These are phyloP conservation scores for Hymenoscyphus fructigenus DNA, from an alignment of 2,329 filamentous ascomycete genomes.

Conservation along the genomic window DNA sequence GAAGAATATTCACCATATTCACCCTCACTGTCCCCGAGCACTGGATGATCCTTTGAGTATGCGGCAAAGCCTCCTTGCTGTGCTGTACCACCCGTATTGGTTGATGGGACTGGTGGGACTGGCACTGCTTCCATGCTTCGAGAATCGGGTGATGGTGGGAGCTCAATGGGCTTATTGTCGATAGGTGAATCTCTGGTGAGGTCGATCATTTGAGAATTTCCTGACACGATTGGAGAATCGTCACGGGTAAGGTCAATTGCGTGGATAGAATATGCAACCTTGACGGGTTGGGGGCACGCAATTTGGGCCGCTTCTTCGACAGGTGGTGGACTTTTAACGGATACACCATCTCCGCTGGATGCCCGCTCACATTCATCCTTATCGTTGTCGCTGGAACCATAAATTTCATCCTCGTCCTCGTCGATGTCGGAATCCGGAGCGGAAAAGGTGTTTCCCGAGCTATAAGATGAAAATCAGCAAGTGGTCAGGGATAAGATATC, in stretches of 20 bases:
- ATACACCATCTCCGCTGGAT: constrained; percentile 31
- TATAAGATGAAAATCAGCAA: constrained; percentile 9
- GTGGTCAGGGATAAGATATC: constrained; percentile 8
- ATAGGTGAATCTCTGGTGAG: constrained; percentile 18
- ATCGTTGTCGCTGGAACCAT: constrained; percentile 30
- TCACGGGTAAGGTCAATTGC: constrained; percentile 36
- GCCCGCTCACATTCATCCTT: constrained; percentile 19
- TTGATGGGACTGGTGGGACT: not conserved
- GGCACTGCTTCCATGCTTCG: not conserved
- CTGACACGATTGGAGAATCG: constrained; percentile 24
- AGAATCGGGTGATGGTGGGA: not conserved
- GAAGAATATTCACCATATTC: constrained; percentile 18
- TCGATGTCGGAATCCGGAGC: constrained; percentile 31
- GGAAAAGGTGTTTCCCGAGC: constrained; percentile 25
- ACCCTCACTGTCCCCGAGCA: constrained; percentile 20
- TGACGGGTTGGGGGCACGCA: constrained; percentile 14
- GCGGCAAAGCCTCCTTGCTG: constrained; percentile 2
- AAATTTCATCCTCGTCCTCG: constrained; percentile 33
- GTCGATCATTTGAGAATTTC: constrained; percentile 17
- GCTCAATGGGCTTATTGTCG: not conserved
- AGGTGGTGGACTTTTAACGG: constrained; percentile 25
- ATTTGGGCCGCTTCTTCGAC: constrained; percentile 18
- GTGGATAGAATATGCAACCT: constrained; percentile 23
- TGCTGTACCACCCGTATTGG: not conserved
- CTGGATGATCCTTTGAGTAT: constrained; percentile 17